These are phyloP conservation scores for Cutaneotrichosporon dermatis DNA, from an alignment of 1,284 basidiomycete genomes.

Conservation along the genomic window DNA sequence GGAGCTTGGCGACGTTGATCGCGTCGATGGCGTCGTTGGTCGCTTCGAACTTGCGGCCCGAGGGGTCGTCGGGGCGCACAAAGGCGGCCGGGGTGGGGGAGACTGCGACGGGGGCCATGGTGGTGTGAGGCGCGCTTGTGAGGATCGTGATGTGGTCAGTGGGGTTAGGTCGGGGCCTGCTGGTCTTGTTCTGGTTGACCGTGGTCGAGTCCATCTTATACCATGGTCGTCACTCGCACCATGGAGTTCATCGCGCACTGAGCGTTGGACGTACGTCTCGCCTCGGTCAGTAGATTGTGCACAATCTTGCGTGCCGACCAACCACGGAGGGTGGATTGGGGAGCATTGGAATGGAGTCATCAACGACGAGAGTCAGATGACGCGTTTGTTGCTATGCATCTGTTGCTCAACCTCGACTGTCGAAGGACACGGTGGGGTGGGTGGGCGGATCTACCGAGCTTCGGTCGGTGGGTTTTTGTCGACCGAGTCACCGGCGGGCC, in stretches of 20 bases:
- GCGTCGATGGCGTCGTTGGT: slow-evolving; percentile 69
- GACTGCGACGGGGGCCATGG: not conserved
- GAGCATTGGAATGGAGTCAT: too few species aligned
- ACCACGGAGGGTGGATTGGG: too few species aligned
- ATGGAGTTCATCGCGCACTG: too few species aligned
- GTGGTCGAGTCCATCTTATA: too few species aligned
- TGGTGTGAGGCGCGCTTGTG: not conserved
- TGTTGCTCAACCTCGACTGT: too few species aligned
- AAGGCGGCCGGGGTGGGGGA: not conserved
- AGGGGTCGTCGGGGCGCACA: not conserved
- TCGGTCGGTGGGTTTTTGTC: not conserved
- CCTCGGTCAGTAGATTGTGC: too few species aligned
- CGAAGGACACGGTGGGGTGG: not conserved
- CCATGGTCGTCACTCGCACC: too few species aligned
- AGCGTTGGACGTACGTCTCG: too few species aligned
- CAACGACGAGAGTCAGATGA: too few species aligned
- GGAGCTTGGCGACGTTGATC: slow-evolving; percentile 44
- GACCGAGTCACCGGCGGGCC: not conserved
- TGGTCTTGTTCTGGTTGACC: not conserved
- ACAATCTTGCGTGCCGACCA: too few species aligned
- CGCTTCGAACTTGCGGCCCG: slow-evolving; percentile 53
- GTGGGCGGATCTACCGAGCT: not conserved
- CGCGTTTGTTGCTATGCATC: too few species aligned
- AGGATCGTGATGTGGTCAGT: not conserved
- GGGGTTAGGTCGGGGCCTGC: not conserved